Base-by-base conservation (phyloP, 1,284 basidiomycete species). In the Malassezia restricta region DNA sequence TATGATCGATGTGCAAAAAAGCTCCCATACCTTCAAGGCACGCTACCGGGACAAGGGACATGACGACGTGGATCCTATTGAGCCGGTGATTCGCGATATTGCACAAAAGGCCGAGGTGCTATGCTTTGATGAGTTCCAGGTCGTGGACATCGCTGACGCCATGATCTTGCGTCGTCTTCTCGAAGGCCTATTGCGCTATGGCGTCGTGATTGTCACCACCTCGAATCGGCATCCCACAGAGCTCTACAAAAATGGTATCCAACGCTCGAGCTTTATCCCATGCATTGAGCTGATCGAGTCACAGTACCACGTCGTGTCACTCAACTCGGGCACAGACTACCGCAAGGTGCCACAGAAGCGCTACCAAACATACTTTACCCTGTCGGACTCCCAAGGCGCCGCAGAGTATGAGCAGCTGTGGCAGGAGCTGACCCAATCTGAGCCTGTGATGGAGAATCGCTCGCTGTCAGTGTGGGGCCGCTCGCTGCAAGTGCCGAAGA, bases 91-190 rank as follows among this genome's bases (percentile, higher is more conserved):
- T 1, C 77, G 86, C 54, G 87, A 91, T 65, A 77, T 99, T 53
- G 91, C 92, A 5, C 80, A 79, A 38, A 84, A 62, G 35, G 49
- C 57, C 33, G 46, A 61, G 32, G 82, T 99, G 2, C 76, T 99
- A 35, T 96, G 92, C 72, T 95, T 99, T 71, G 92, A 98, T 72
- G 94, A 99, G 77, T 98, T 98, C 70, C 92, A 98, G 80, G 88
- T 98, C 8, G 95, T 91, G 11, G 92, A 98, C 75, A 98, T 98
- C 62, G 92, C 87, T 15, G 91, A 96, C 65, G 94, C 94, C 9
- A 98, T 99, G 94, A 90, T 99, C 56, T 79, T 99, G 30, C 79
- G 92, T 28, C 81, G 88, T 46, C 76, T 99, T 17, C 77, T 99
- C 40, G 91, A 96, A 73, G 79, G 80, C 27, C 76, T 98, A 62